phyloP scores from a whole-genome alignment of 2,329 filamentous ascomycete species.

The Zymoseptoria pseudotritici region DNA sequence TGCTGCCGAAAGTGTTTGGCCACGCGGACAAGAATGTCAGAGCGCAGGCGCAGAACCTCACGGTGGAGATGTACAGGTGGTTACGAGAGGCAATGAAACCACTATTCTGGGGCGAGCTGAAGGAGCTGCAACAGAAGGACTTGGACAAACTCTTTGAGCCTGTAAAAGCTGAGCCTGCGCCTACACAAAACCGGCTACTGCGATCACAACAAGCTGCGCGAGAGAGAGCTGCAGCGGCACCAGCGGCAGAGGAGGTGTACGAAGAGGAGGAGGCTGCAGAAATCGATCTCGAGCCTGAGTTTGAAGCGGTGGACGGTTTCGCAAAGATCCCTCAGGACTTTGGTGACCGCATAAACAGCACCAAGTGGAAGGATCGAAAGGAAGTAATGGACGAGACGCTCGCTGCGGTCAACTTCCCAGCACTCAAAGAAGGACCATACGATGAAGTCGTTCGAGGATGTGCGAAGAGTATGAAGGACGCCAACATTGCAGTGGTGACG shows the following conservation, averaged over 20 bases:
- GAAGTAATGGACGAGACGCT: constrained; percentile 81
- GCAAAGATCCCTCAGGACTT: constrained; percentile 77
- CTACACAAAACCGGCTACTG: constrained; percentile 84
- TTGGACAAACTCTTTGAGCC: constrained; percentile 91
- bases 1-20: constrained; percentile 81
- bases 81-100: constrained; percentile 96
- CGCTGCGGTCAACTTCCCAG: constrained; percentile 69
- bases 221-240: constrained; percentile 44
- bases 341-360: constrained; percentile 72
- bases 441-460: constrained; percentile 74
- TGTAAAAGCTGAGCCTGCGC: constrained; percentile 75
- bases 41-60: constrained; percentile 82
- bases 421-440: constrained; percentile 86
- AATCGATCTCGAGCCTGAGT: constrained; percentile 57
- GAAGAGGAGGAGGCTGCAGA: constrained; percentile 53
- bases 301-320: constrained; percentile 80
- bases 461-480: constrained; percentile 98
- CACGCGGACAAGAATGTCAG: constrained; percentile 98
- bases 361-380: constrained; percentile 98
- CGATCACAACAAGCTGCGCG: constrained; percentile 81
- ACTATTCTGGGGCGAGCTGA: constrained; percentile 92
- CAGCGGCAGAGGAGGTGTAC: constrained; percentile 29
- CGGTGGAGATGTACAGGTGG: constrained; percentile 95
- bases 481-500: constrained; percentile 89
- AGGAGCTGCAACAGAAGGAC: constrained; percentile 90